These are phyloP conservation scores for Alternaria sp. DNA, from an alignment of 2,329 filamentous ascomycete species.

Conservation along the genomic window DNA sequence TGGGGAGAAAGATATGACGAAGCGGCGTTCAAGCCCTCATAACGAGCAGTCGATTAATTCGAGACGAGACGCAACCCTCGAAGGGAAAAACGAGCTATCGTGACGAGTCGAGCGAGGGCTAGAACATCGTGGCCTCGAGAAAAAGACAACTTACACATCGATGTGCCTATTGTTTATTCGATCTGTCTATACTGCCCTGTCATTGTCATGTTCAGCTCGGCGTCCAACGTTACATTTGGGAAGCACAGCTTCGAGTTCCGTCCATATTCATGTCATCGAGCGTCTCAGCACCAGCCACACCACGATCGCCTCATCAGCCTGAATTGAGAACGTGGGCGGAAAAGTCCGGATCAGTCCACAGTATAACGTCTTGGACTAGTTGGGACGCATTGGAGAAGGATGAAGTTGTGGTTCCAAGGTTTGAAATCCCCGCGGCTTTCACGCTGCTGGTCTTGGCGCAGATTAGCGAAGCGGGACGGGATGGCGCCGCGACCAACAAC, in stretches of 20 bases:
- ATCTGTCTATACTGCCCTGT: slow-evolving; percentile 12
- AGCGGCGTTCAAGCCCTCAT: slow-evolving; percentile 8
- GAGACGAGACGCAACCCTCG: slow-evolving; percentile 8
- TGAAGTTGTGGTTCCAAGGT: slow-evolving; percentile 8
- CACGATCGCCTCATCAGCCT: slow-evolving; percentile 23
- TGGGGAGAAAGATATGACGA: slow-evolving; percentile 8
- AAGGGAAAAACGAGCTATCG: slow-evolving; percentile 21
- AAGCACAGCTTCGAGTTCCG: slow-evolving; percentile 16
- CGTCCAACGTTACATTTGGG: slow-evolving; percentile 37
- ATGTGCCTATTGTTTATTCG: slow-evolving; percentile 10
- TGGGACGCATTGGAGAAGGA: background rate
- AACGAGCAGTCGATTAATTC: slow-evolving; percentile 9
- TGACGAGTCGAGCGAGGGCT: background rate
- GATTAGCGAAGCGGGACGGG: slow-evolving; percentile 12
- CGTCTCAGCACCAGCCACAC: slow-evolving; percentile 35
- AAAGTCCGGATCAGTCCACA: slow-evolving; percentile 17
- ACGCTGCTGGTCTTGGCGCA: slow-evolving; percentile 9
- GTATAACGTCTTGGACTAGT: slow-evolving; percentile 12
- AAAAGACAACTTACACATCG: background rate
- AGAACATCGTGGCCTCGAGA: background rate
- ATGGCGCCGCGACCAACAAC: slow-evolving; percentile 5
- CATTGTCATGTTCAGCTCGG: slow-evolving; percentile 17
- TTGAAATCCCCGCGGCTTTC: slow-evolving; percentile 2
- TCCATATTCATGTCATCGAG: slow-evolving; percentile 20
- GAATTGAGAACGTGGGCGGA: slow-evolving; percentile 26